phyloP scores from a whole-genome alignment of 225 moss, liverwort and hornwort species.

The Marchantia paleacea region DNA sequence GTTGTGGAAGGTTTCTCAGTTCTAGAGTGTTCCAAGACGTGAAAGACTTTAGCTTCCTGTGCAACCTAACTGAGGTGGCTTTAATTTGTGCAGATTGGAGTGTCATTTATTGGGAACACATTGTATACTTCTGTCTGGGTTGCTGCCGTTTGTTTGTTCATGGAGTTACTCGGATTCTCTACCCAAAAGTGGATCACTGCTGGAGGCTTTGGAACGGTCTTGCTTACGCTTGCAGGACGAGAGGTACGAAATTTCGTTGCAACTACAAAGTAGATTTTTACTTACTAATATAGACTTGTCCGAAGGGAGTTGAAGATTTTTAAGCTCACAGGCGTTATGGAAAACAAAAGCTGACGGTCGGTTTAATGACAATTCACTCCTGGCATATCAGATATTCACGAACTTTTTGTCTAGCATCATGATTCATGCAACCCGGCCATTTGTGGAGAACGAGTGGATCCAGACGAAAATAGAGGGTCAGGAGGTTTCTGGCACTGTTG shows the following conservation, averaged over 20 bases:
- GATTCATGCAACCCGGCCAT: slow-evolving; percentile 96
- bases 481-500: slow-evolving; percentile 96
- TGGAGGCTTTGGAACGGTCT: slow-evolving; percentile 96
- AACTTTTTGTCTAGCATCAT: slow-evolving; percentile 93
- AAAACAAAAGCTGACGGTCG: neutral
- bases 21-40: neutral
- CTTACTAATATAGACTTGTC: neutral
- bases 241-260: slow-evolving; percentile 53
- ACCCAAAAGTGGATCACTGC: slow-evolving; percentile 94
- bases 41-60: neutral
- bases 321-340: neutral
- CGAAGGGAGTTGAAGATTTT: neutral
- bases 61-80: slow-evolving; percentile 1
- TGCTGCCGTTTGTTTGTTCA: slow-evolving; percentile 86
- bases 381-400: slow-evolving; percentile 72
- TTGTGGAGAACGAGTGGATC: slow-evolving; percentile 95
- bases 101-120: slow-evolving; percentile 81
- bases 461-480: slow-evolving; percentile 99
- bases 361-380: neutral
- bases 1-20: neutral
- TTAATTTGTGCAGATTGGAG: slow-evolving; percentile 60
- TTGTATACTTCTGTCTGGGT: slow-evolving; percentile 97
- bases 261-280: neutral
- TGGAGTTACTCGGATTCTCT: slow-evolving; percentile 95
- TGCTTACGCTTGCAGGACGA: slow-evolving; percentile 92